Percentiles rank a stretch among this genome's conserved stretches.
These are phyloP conservation scores for Albophoma yamanashiensis DNA, from an alignment of 2,329 filamentous ascomycete species.

Conservation along the genomic window DNA sequence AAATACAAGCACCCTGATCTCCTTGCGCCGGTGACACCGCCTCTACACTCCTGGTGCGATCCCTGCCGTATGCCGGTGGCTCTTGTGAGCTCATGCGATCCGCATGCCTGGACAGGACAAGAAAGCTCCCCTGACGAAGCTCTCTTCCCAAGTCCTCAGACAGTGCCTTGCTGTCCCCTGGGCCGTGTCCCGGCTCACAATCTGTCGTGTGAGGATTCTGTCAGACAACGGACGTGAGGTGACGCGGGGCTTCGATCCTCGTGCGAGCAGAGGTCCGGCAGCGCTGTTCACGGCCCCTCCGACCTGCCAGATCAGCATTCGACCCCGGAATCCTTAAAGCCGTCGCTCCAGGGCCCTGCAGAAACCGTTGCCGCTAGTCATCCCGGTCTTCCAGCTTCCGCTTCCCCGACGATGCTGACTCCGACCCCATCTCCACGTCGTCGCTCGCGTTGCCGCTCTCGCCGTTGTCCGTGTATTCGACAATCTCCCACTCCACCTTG, in stretches of 20 bases:
- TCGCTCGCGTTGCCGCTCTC: constrained; percentile 12
- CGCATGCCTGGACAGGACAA: background rate
- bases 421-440: constrained; percentile 23
- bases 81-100: background rate
- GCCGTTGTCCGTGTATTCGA: constrained; percentile 53
- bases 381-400: constrained; percentile 39
- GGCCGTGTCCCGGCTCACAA: too few relatives aligned
- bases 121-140: background rate
- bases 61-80: background rate
- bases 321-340: background rate
- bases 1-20: background rate
- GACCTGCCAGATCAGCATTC: background rate
- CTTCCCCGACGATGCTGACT: constrained; percentile 31
- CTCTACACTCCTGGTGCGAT: background rate
- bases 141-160: background rate
- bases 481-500: constrained; percentile 72
- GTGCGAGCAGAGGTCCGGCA: background rate
- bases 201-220: background rate
- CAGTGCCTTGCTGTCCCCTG: too few relatives aligned
- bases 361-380: constrained; percentile 5
- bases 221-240: background rate
- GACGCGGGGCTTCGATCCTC: background rate
- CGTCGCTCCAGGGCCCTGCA: background rate
- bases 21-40: background rate
- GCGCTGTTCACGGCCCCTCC: background rate